Conservation (phyloP, 169 alveolate species). For the Babesia caballi region DNA sequence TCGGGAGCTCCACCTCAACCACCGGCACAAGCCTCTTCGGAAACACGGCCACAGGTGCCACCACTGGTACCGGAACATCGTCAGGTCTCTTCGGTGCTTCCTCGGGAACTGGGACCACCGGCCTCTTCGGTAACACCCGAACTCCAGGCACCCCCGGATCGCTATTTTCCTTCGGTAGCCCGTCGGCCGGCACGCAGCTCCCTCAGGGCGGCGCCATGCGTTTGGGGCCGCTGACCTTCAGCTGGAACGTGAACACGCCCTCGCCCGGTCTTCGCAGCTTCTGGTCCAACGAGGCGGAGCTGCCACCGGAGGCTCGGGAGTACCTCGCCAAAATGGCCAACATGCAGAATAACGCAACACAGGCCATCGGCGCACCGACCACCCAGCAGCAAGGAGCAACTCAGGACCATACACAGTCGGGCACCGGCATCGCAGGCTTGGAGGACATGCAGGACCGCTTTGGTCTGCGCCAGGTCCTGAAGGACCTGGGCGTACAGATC, state of each 20-base stretch:
- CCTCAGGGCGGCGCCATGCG: background rate
- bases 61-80: background rate
- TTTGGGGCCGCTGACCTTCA: slow-evolving; percentile 16
- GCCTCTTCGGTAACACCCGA: background rate
- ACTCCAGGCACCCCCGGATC: background rate
- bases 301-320: slow-evolving; percentile 60
- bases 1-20: background rate
- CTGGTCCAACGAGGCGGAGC: slow-evolving; percentile 47
- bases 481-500: slow-evolving; percentile 43
- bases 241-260: slow-evolving; percentile 37
- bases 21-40: slow-evolving; percentile 10
- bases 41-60: background rate
- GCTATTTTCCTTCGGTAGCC: background rate
- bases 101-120: background rate
- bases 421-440: background rate
- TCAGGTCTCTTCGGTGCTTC: background rate
- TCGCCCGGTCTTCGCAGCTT: slow-evolving; percentile 57
- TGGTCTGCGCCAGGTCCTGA: slow-evolving; percentile 51
- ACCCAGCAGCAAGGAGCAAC: background rate
- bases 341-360: background rate
- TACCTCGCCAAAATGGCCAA: slow-evolving; percentile 30
- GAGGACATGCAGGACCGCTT: slow-evolving; percentile 43
- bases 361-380: background rate
- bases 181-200: background rate
- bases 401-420: background rate